A percentile compares a stretch with the other conserved stretches of the same genome.
phyloP scores from a whole-genome alignment of 768 basidiomycete species.

The Botryobasidium botryosum region DNA sequence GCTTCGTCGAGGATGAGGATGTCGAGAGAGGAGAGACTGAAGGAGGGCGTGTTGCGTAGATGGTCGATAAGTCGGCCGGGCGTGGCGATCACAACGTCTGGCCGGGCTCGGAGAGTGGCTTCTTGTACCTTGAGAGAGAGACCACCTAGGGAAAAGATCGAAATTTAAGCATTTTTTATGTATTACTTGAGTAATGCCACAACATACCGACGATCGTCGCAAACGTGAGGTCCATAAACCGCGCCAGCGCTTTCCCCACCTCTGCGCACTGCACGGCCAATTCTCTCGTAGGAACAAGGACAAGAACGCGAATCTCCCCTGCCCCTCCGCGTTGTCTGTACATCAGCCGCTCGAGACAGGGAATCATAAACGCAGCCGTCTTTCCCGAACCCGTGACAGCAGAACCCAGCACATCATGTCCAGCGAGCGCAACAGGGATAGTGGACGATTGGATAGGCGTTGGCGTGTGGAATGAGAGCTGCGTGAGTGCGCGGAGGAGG shows the following conservation, averaged over 20 bases:
- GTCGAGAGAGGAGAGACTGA: conserved; percentile 83
- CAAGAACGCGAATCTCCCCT: conserved; percentile 73
- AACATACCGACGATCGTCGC: conserved; percentile 74
- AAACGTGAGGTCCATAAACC: conserved; percentile 78
- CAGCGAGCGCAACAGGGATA: conserved; percentile 83
- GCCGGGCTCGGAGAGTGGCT: conserved; percentile 60
- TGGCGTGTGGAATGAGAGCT: conserved; percentile 62
- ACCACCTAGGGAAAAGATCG: conserved; percentile 41
- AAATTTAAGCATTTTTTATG: neutral
- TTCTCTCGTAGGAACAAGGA: conserved; percentile 90
- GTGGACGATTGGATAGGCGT: conserved; percentile 94
- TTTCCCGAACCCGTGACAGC: conserved; percentile 98
- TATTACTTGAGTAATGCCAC: conserved; percentile 2
- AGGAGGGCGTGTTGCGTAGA: conserved; percentile 84
- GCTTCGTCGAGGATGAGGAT: conserved; percentile 94
- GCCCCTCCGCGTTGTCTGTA: conserved; percentile 84
- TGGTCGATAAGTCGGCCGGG: conserved; percentile 98
- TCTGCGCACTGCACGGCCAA: conserved; percentile 91
- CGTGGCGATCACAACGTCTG: conserved; percentile 90
- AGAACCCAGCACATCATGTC: conserved; percentile 89
- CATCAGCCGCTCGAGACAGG: conserved; percentile 79
- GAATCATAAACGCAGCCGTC: conserved; percentile 93
- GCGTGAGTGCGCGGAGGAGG: conserved; percentile 75
- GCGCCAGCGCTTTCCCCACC: conserved; percentile 69
- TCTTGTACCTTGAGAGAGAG: conserved; percentile 90